A percentile compares a stretch with the other conserved stretches of the same genome.
These are phyloP conservation scores for Byssothecium circinans DNA, from an alignment of 2,329 filamentous ascomycete species.

Conservation along the genomic window DNA sequence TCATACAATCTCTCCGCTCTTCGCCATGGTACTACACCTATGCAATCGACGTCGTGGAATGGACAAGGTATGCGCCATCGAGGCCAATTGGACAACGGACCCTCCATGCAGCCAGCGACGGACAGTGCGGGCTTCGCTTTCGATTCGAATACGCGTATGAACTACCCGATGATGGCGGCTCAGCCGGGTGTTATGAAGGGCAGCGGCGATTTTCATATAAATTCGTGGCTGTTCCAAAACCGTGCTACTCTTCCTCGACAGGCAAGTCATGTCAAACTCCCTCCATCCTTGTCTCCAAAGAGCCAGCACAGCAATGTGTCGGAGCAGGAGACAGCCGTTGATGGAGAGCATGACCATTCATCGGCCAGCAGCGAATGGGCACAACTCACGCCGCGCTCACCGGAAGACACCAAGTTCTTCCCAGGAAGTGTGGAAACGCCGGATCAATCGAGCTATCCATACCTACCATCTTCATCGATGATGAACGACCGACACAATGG, in stretches of 20 bases:
- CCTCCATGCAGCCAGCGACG: no score
- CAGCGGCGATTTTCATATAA: constrained; percentile 1
- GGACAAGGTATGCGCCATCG: no score
- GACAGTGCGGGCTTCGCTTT: no score
- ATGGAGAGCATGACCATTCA: constrained; percentile 6
- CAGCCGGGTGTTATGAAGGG: not conserved
- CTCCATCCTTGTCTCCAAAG: constrained; percentile 20
- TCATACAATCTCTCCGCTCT: no score
- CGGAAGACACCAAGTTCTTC: not conserved
- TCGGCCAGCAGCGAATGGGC: constrained; percentile 10
- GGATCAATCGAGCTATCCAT: not conserved
- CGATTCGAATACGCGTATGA: not conserved
- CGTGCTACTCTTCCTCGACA: constrained; percentile 2
- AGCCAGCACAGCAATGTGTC: constrained; percentile 22
- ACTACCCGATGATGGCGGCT: constrained; percentile 11
- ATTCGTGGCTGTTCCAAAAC: constrained; percentile 3
- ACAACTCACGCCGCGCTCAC: not conserved
- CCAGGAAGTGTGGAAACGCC: not conserved
- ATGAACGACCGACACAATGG: not conserved
- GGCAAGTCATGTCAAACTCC: constrained; percentile 4
- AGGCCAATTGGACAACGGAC: no score
- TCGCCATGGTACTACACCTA: no score
- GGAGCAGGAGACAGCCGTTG: constrained; percentile 7
- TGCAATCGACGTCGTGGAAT: no score
- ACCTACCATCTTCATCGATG: not conserved